phyloP scores from a whole-genome alignment of 2,329 filamentous ascomycete species.

The Venturia oleaginea region DNA sequence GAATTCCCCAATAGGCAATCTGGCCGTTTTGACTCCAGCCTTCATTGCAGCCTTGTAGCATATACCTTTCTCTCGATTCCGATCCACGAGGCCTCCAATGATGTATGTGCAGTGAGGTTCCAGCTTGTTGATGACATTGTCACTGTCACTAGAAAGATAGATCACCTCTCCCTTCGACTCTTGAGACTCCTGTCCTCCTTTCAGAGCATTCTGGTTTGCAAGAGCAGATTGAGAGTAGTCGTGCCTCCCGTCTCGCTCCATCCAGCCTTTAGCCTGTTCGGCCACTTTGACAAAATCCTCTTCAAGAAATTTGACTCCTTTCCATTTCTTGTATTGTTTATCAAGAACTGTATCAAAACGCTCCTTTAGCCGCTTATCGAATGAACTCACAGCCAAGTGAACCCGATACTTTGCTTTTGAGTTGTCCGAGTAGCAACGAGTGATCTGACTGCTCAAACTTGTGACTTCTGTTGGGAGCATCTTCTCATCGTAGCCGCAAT shows the following conservation, averaged over 20 bases:
- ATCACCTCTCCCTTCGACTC: conserved; percentile 51
- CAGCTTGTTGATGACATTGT: conserved; percentile 69
- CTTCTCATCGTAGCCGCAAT: conserved; percentile 84
- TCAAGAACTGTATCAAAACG: conserved; percentile 70
- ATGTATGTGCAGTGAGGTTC: conserved; percentile 88
- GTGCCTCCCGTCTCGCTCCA: conserved; percentile 39
- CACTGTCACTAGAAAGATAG: conserved; percentile 89
- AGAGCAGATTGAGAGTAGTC: background rate
- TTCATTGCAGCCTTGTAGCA: conserved; percentile 76
- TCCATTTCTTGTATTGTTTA: conserved; percentile 70
- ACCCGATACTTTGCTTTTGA: conserved; percentile 54
- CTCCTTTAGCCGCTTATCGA: conserved; percentile 62
- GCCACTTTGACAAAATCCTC: conserved; percentile 66
- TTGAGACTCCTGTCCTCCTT: background rate
- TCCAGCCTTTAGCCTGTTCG: conserved; percentile 55
- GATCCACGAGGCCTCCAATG: conserved; percentile 88
- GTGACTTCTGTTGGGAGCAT: conserved; percentile 83
- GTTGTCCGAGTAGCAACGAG: conserved; percentile 84
- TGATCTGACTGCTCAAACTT: conserved; percentile 75
- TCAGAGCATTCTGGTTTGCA: background rate
- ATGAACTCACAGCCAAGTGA: conserved; percentile 70
- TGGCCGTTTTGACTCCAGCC: conserved; percentile 74
- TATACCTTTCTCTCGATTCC: conserved; percentile 90
- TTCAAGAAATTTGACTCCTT: conserved; percentile 62
- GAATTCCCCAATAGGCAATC: conserved; percentile 89